These are phyloP conservation scores for Iberis pinnata DNA, from an alignment of 345 rosid genomes.

Conservation along the genomic window DNA sequence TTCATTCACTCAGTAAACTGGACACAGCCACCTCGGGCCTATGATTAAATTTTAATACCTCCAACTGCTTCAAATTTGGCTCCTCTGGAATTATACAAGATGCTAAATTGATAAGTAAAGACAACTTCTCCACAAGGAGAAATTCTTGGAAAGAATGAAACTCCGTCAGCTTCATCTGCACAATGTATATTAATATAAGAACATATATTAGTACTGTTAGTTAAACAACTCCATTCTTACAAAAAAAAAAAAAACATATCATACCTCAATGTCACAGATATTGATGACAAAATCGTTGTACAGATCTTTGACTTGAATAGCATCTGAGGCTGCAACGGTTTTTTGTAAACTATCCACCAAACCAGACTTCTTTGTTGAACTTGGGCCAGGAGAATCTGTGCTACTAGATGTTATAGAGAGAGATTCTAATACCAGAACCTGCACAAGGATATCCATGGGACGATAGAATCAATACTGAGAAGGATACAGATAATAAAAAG, in stretches of 20 bases:
- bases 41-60: conserved; percentile 46
- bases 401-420: conserved; percentile 38
- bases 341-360: conserved; percentile 29
- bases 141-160: conserved; percentile 35
- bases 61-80: conserved; percentile 53
- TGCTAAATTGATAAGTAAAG: conserved; percentile 39
- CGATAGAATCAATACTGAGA: conserved; percentile 10
- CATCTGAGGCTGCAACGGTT: conserved; percentile 27
- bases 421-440: conserved; percentile 51
- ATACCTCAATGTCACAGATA: conserved; percentile 55
- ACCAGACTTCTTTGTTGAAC: conserved; percentile 31
- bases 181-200: conserved; percentile 18
- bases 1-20: conserved; percentile 17
- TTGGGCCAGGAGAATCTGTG: conserved; percentile 31
- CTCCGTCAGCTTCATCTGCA: conserved; percentile 53
- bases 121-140: conserved; percentile 51
- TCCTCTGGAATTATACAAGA: conserved; percentile 60
- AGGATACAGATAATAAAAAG: background rate
- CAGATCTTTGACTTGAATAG: conserved; percentile 42
- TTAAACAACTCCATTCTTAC: conserved; percentile 16
- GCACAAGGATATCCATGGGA: conserved; percentile 24
- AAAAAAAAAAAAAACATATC: conserved; percentile 13
- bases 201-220: conserved; percentile 7
- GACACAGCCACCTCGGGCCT: conserved; percentile 10
- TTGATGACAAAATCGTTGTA: conserved; percentile 52